Base-by-base conservation (phyloP, 768 basidiomycete genomes). In the Phylloporus sp. region DNA sequence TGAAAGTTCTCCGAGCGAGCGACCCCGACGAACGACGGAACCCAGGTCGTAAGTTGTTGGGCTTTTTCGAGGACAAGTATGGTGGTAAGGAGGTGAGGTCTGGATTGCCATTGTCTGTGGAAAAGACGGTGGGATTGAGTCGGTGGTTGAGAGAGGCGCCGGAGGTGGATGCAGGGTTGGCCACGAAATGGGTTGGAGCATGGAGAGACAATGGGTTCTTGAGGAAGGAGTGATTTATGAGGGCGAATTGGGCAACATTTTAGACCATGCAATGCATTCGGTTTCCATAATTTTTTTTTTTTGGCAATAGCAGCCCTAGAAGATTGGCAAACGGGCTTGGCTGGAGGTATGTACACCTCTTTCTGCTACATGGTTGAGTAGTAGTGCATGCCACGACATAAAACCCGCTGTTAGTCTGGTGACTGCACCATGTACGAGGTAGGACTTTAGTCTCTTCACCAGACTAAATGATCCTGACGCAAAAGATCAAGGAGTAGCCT, bases 171-270 rank as follows among this genome's bases (percentile, higher is more conserved):
- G 57, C 65, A 2, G 67, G 52, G 22, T 52, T 79, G 29, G 73
- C 78, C 2, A 63, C 59, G 15, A 72, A 73, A 35, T 78, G 77
- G 76, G 67, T 72, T 2, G 58, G 47, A 16, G 64, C 69, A 11
- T 79, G 77, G 77, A 68, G 68, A 51, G 59, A 68, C 42, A 70
- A 66, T n/a, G 71, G 71, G 13, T 79, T 79, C 58, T 54, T 67
- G 46, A 43, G 20, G 5, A 40, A 26, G n/a, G 36, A 13, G 9
- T 52, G 47, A 56, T 23, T 16, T 9, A 3, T 16, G 24, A 40
- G 39, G 5, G 40, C 4, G 13, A 12, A 26, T 15, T 24, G 39
- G 23, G 39, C 6, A 22, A 40, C 39, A 23, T 40, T 38, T 38
- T 34, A 32, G 31, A 32, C 31, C n/a, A n/a, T n/a, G n/a, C n/a